Base-by-base conservation (phyloP, 768 basidiomycete genomes). In the Trametes elegans region DNA sequence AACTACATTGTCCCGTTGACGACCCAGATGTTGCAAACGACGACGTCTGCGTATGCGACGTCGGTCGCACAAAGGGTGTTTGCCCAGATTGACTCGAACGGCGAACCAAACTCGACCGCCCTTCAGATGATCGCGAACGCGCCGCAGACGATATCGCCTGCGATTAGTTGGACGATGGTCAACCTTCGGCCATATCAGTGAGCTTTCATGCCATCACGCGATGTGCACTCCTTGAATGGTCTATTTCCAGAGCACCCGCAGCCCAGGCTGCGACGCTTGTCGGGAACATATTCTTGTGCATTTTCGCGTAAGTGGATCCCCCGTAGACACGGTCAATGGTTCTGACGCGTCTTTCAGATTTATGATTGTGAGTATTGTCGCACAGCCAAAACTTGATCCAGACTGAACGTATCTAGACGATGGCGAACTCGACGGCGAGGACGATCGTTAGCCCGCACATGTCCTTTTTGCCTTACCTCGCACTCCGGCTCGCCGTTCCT, bases 211-310 rank as follows among this genome's bases (percentile, higher is more conserved):
- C 13, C 24, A 19, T 16, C 13, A n/a, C n/a, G n/a, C n/a, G 19
- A 21, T 3, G 1, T 1, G 16, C 11, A 18, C 4, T 16, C 8
- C 14, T 23, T 32, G 36, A 35, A 10, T 39, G 57, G 53, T 62
- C 40, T n/a, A 19, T 0, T 14, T 16, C 11, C n/a, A 65, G 62
- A 13, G 58, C 68, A 2, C 64, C 71, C 1, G 71, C 76, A 5
- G 74, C 76, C 0, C 67, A 68, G 11, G 77, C 76, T 3, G 70
- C 77, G 42, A 74, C 72, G 2, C 70, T 78, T 7, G 78, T 79
- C 52, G 78, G 71, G 7, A 64, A 68, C 46, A 73, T 73, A 31
- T 74, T 68, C 57, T 39, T 68, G 28, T 58, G 56, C 40, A 66
- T 68, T 29, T 68, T 68, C 39, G 40, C 63, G 66, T 68, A 40